Evolutionary conservation across 257 asterid genomes (phyloP), one percentile per base, ranked within the genome.

Genomic region (Solanum verrucosum): DNA sequence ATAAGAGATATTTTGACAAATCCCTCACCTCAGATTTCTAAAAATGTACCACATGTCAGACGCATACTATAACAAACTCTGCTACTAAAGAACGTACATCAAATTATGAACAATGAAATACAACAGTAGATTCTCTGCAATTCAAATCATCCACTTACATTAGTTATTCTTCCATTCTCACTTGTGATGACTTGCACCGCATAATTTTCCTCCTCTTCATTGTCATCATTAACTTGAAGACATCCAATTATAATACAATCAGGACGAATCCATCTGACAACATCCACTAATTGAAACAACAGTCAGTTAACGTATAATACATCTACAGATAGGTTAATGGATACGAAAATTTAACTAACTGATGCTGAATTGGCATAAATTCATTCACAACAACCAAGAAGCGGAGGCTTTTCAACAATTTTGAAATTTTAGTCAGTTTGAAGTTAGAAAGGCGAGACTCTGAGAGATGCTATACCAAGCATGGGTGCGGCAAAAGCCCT

Each of bases 221-320:
- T 94, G 15, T 92, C 95, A n/a, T 92, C 96, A 91, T 89, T 91
- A 88, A 90, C 83, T 42, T 90, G 92, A 92, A 94, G 92, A 92
- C 96, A 94, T 87, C 99, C 99, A 87, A 97, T 90, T 90, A 95
- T 93, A 60, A 97, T 91, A 92, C 95, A 92, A 91, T 96, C 97
- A 35, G 94, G 91, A 86, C 98, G 98, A 90, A 94, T 89, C 99
- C 99, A 97, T 87, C 95, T 90, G 93, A 97, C 90, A 84, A 95
- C 91, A 90, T 97, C 98, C 91, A 96, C 99, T 97, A 94, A 88
- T 49, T 82, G 73, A 92, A 88, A 88, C 87, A 88, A 86, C 73
- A 90, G 44, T 79, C 60, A 73, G 91, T 89, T 23, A 85, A 73
- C 35, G 73, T 83, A 71, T 31, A 84, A 88, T 85, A 83, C 63